Evolutionary conservation across 1,139 yeast species (phyloP).

Genomic region (Chernovozyma aurita): DNA sequence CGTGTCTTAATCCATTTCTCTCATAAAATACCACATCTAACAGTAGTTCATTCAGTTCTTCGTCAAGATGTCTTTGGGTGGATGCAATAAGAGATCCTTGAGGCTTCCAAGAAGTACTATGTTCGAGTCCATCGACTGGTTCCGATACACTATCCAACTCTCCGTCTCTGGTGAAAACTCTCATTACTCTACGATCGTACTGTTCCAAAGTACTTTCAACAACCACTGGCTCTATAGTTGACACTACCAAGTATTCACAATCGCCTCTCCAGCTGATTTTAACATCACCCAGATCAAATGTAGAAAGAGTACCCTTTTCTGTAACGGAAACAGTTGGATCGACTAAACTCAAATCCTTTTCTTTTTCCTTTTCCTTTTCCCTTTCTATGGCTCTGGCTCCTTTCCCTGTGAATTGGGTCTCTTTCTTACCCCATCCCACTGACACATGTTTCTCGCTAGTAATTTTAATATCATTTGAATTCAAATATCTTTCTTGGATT

Average conservation of each 20-base stretch:
- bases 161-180: conserved; percentile 82
- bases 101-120: conserved; percentile 79
- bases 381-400: conserved; percentile 85
- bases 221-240: conserved; percentile 52
- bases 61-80: conserved; percentile 56
- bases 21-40: conserved; percentile 77
- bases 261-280: conserved; percentile 93
- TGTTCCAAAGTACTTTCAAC: conserved; percentile 38
- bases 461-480: conserved; percentile 56
- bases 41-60: conserved; percentile 39
- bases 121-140: conserved; percentile 81
- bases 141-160: conserved; percentile 80
- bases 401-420: conserved; percentile 93
- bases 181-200: conserved; percentile 65
- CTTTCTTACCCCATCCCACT: conserved; percentile 98
- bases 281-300: conserved; percentile 42
- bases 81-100: conserved; percentile 86
- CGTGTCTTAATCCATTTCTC: conserved; percentile 88
- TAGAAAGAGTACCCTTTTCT: conserved; percentile 63
- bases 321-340: conserved; percentile 89
- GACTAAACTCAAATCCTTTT: conserved; percentile 44
- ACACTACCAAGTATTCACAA: conserved; percentile 74
- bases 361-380: conserved; percentile 44
- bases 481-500: conserved; percentile 57
- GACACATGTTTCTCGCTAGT: conserved; percentile 79